Conservation (phyloP, 2,329 filamentous ascomycete genomes). For the Phyllosticta citrichinensis region DNA sequence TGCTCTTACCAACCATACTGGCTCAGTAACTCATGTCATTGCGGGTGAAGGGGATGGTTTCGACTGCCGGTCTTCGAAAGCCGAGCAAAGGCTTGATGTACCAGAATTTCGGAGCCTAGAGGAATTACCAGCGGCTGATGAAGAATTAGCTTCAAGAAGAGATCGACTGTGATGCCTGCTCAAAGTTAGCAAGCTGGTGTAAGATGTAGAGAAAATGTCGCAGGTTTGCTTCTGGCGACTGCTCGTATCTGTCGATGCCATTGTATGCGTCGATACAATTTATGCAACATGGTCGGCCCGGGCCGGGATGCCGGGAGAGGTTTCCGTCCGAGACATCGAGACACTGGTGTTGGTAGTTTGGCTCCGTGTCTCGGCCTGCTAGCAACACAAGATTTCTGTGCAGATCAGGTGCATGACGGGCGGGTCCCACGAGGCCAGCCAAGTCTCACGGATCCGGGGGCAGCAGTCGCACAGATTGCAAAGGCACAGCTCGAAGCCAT, state of each 20-base stretch:
- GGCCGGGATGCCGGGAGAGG: background rate
- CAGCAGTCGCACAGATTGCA: background rate
- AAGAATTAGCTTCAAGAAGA: background rate
- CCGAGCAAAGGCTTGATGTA: no score
- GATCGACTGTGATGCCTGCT: background rate
- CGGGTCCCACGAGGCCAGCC: background rate
- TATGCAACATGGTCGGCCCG: background rate
- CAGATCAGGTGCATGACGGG: background rate
- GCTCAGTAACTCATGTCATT: no score
- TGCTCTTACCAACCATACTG: background rate
- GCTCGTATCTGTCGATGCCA: background rate
- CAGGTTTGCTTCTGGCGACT: background rate
- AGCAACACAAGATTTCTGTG: background rate
- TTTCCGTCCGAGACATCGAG: background rate
- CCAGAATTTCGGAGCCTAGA: no score
- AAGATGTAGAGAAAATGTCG: background rate
- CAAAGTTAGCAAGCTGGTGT: background rate
- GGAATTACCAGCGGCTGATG: background rate
- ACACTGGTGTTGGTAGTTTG: background rate
- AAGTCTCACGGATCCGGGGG: background rate
- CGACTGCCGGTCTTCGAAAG: no score
- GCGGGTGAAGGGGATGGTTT: no score
- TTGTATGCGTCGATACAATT: background rate
- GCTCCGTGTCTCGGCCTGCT: background rate
- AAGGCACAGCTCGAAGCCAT: background rate